A percentile compares a stretch with the other conserved stretches of the same genome.
phyloP scores from a whole-genome alignment of 192 early-diverging fungal species.

The Coemansia sp. region DNA sequence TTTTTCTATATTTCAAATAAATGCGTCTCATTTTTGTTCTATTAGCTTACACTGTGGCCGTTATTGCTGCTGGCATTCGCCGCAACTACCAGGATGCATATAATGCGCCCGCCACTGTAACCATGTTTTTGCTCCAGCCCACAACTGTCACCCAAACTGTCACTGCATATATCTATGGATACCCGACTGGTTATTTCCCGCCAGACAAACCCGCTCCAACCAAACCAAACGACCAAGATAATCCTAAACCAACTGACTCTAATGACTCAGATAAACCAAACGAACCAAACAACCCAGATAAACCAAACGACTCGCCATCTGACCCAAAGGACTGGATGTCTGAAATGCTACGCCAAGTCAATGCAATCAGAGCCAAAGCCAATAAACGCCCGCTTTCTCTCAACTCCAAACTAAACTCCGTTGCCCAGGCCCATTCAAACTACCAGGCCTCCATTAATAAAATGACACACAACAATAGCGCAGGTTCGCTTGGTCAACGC shows the following conservation, averaged over 20 bases:
- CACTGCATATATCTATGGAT: slow-evolving; percentile 9
- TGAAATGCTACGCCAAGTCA: slow-evolving; percentile 28
- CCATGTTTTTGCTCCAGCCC: not conserved
- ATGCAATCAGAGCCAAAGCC: slow-evolving; percentile 13
- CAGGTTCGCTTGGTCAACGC: slow-evolving; percentile 5
- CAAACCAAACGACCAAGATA: too few relatives aligned
- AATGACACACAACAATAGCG: slow-evolving; percentile 34
- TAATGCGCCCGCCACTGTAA: not conserved
- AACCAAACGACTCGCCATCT: not conserved
- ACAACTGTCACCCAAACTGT: slow-evolving; percentile 11
- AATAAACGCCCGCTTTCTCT: slow-evolving; percentile 14
- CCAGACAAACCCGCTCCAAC: not conserved
- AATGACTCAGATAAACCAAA: too few relatives aligned
- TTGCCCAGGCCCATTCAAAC: slow-evolving; percentile 31
- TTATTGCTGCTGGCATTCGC: not conserved
- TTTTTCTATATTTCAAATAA: not conserved
- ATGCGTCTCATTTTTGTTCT: not conserved
- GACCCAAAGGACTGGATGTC: not conserved
- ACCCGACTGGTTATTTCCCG: not conserved
- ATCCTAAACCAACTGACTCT: not conserved
- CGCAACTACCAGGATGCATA: not conserved
- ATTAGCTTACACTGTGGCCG: not conserved
- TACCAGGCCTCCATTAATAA: slow-evolving; percentile 17
- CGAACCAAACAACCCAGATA: too few relatives aligned
- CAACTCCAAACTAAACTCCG: slow-evolving; percentile 1